These are phyloP conservation scores for Phytopythium delawarense DNA, from an alignment of 352 stramenopile species.

Conservation along the genomic window DNA sequence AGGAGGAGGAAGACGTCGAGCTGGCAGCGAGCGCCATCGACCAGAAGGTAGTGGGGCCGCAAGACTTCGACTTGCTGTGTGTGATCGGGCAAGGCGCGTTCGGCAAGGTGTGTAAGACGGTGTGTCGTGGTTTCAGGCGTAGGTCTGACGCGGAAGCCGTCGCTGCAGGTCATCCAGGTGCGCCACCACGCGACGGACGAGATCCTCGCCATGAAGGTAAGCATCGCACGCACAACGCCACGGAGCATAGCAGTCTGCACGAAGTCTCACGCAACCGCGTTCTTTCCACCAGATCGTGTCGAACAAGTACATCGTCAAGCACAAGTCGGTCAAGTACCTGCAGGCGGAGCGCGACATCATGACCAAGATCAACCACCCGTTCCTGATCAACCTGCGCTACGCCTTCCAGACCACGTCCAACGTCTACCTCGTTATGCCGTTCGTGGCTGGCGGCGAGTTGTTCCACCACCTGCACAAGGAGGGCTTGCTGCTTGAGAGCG, in stretches of 20 bases:
- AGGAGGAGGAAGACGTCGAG: constrained; percentile 1
- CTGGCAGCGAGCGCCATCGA: neutral
- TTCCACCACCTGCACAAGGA: constrained; percentile 67
- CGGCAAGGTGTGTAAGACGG: constrained; percentile 39
- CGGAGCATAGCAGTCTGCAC: neutral
- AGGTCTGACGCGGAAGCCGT: neutral
- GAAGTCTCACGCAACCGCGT: neutral
- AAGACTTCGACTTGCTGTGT: constrained; percentile 79
- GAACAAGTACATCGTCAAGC: constrained; percentile 85
- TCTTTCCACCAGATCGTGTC: constrained; percentile 55
- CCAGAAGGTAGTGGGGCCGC: constrained; percentile 34
- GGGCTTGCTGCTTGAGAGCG: constrained; percentile 58
- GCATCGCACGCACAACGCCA: neutral
- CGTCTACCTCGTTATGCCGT: constrained; percentile 83
- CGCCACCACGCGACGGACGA: constrained; percentile 66
- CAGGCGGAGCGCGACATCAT: constrained; percentile 84
- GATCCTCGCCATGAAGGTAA: constrained; percentile 83
- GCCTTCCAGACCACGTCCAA: constrained; percentile 82
- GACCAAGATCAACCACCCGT: constrained; percentile 85
- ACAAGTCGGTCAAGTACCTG: constrained; percentile 76
- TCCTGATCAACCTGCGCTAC: constrained; percentile 75
- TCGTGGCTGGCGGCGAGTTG: constrained; percentile 61
- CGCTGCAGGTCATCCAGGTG: constrained; percentile 73
- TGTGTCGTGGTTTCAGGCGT: neutral
- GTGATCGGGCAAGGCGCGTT: constrained; percentile 84